Evolutionary conservation across 2,329 filamentous ascomycete genomes (phyloP).

Genomic region (Fusarium sp.): DNA sequence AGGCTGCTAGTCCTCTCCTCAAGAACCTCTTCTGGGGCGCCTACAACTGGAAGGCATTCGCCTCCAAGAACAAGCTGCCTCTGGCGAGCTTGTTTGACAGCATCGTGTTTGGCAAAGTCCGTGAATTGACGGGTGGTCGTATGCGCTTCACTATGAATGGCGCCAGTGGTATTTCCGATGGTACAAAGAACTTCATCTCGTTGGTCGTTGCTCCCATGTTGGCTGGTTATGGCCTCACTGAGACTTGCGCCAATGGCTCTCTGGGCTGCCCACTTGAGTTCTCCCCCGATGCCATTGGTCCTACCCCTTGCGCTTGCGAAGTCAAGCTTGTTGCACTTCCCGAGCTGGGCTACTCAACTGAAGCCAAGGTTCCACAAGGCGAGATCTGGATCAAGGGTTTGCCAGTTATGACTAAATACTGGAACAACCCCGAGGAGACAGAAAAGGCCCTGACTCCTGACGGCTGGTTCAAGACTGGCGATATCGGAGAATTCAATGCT

Average conservation of each 20-base stretch:
- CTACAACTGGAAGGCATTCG: conserved; percentile 67
- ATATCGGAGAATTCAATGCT: conserved; percentile 88
- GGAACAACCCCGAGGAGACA: conserved; percentile 87
- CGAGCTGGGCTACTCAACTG: conserved; percentile 85
- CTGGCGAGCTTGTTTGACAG: conserved; percentile 78
- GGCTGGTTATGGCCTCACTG: conserved; percentile 91
- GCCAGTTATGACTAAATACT: conserved; percentile 81
- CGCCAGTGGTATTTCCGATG: conserved; percentile 87
- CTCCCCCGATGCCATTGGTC: conserved; percentile 80
- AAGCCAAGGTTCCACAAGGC: conserved; percentile 82
- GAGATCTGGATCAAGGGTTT: conserved; percentile 90
- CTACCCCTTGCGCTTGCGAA: conserved; percentile 80
- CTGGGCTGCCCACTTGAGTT: conserved; percentile 86
- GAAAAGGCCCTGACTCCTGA: conserved; percentile 80
- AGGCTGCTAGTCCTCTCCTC: conserved; percentile 74
- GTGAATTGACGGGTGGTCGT: conserved; percentile 86
- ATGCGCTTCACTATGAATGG: conserved; percentile 94
- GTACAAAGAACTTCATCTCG: conserved; percentile 90
- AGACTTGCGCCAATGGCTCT: conserved; percentile 88
- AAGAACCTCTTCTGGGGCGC: conserved; percentile 82
- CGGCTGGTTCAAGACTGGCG: conserved; percentile 97
- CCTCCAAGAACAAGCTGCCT: conserved; percentile 69
- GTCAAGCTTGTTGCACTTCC: conserved; percentile 91
- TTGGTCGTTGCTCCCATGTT: conserved; percentile 96
- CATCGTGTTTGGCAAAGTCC: conserved; percentile 91